Percentiles rank a stretch among this genome's conserved stretches.
phyloP scores from a whole-genome alignment of 148 eudicot genomes.

The Vaccinium myrtillus region DNA sequence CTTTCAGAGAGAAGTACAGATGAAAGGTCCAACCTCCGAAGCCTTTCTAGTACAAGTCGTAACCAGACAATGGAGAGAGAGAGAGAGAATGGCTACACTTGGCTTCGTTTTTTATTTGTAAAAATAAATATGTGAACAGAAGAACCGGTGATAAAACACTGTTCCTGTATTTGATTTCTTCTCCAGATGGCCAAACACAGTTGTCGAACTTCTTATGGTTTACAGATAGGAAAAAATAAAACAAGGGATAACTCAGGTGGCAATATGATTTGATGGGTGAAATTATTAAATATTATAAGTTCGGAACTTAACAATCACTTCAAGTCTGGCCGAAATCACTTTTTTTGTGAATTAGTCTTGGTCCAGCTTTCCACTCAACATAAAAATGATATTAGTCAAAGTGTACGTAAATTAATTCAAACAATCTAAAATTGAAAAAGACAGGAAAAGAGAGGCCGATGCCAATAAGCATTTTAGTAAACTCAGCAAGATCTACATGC shows the following conservation, averaged over 20 bases:
- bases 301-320: too few relatives aligned
- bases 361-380: too few relatives aligned
- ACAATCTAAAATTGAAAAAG: not conserved
- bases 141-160: not conserved
- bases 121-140: not conserved
- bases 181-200: not conserved
- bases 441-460: conserved; percentile 1
- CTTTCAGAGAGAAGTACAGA: not conserved
- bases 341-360: too few relatives aligned
- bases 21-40: conserved; percentile 6
- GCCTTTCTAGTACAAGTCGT: conserved; percentile 10
- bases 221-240: not conserved
- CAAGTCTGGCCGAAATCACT: too few relatives aligned
- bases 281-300: too few relatives aligned
- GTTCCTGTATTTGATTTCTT: not conserved
- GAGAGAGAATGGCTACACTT: conserved; percentile 9
- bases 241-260: too few relatives aligned
- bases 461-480: not conserved
- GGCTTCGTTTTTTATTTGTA: not conserved
- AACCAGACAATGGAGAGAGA: conserved; percentile 4
- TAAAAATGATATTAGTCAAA: too few relatives aligned
- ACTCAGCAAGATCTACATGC: conserved; percentile 7
- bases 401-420: too few relatives aligned
- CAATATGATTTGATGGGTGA: too few relatives aligned
- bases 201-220: not conserved